Base-by-base conservation (phyloP, 371 early-diverging fungal species). In the Mucor irregularis region DNA sequence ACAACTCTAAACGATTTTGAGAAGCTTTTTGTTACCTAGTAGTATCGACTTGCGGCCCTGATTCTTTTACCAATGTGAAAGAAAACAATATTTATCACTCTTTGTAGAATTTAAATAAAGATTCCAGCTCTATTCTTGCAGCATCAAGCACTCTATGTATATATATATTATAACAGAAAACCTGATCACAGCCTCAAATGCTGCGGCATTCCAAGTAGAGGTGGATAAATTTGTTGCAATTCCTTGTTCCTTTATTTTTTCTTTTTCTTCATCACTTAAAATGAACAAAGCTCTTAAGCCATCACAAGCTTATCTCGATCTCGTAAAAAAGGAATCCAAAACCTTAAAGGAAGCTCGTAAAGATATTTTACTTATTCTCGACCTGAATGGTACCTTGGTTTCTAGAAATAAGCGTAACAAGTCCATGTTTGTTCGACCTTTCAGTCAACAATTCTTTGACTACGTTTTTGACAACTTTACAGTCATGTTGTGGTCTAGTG, bases 401-500 rank as follows among this genome's bases (percentile, higher is more conserved):
- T 76, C 71, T 11, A 66, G 86, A 14, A 38, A 53, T 3, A 61
- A 54, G 6, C 17, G 30, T 21, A 57, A 61, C 24, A 47, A 58
- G 24, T 53, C 65, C 4, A 74, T 86, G 63, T 76, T 67, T 47
- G 52, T 64, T 1, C 81, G 90, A 1, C 90, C 90, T 0, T 63
- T 80, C 53, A 60, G 85, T 19, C 35, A 59, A 4, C 49, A 62
- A 2, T 91, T 91, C 42, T 57, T 90, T n/a, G 62, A 80, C 14
- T 90, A 83, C 56, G 58, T 86, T 1, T 80, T 88, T 47, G 46
- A 49, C 0, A 62, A 82, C 49, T 91, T 88, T 66, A 64, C 69
- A 3, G 90, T 91, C 28, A 86, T 90, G 88, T 78, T 91, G 5
- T 91, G 91, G 91, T 87, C 88, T 24, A 87, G 89, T 14, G 88